phyloP scores from a whole-genome alignment of 176 grass and related monocot genomes.

The Hordeum vulgare region DNA sequence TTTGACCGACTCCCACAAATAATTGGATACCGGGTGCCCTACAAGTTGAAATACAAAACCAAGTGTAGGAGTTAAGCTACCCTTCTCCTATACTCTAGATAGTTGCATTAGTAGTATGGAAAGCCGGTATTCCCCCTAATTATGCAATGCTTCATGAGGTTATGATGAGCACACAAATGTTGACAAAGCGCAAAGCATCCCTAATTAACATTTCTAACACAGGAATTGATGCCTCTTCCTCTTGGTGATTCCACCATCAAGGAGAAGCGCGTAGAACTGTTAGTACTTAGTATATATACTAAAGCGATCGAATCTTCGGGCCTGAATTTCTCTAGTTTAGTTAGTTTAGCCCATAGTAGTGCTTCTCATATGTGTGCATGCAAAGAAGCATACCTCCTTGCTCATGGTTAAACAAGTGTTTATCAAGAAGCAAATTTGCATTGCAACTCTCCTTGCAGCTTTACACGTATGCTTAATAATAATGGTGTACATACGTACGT shows the following conservation, averaged over 20 bases:
- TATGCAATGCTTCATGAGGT: not conserved
- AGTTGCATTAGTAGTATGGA: not conserved
- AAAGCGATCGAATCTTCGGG: not conserved
- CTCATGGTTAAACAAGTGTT: not conserved
- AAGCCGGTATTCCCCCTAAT: not conserved
- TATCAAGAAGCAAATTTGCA: not conserved
- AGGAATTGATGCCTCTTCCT: not conserved
- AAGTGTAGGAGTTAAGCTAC: not conserved
- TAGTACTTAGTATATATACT: slow-evolving; percentile 6
- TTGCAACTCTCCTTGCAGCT: not conserved
- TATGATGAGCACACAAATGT: slow-evolving; percentile 16
- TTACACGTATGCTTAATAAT: not conserved
- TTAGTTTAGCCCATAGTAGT: not conserved
- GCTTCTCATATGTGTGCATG: not conserved
- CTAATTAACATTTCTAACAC: not conserved
- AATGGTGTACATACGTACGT: not conserved
- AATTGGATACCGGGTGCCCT: not conserved
- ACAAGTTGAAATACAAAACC: not conserved
- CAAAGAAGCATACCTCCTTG: not conserved
- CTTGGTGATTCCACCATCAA: not conserved
- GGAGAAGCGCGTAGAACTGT: not conserved
- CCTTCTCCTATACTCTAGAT: too few relatives aligned
- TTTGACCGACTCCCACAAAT: not conserved
- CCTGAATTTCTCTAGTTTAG: not conserved
- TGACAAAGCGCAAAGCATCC: slow-evolving; percentile 21